Evolutionary conservation across 2,329 filamentous ascomycete species (phyloP), one percentile per base, ranked within the genome.

Genomic region (Neofusicoccum sp.): DNA sequence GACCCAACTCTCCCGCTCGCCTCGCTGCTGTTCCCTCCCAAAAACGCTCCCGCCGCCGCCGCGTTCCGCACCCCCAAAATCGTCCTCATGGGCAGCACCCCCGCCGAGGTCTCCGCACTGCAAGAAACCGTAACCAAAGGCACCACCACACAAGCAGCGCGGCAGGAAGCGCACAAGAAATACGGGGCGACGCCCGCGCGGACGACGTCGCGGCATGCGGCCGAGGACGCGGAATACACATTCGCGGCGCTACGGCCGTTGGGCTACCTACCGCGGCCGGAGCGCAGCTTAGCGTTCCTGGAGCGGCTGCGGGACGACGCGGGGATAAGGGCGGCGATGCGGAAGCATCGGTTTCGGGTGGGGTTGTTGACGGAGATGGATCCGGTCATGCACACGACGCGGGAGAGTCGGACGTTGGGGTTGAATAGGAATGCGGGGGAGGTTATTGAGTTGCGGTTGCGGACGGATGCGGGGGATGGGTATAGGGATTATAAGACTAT

Each of bases 291-390:
- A 4, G 78, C 82, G 0, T 91, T 93, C 67, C 84, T 99, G 2
- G 81, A 89, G 71, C 85, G 89, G 0, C 81, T 99, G 3, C 86
- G 86, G 65, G 84, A 88, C 63, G 95, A 99, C 73, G 87, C 90
- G 0, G 95, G 95, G 6, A 93, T 99, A 75, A 87, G 87, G 64
- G 81, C 88, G 0, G 84, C 86, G 1, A 99, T 99, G 95, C 80
- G 84, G 14, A 87, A 87, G 68, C 93, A 96, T 78, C 84, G 87
- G 65, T 97, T 96, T 79, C 85, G 83, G 20, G 95, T 99, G 0
- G 88, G 88, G 0, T 76, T 98, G 3, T 81, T 99, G 28, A 97
- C 93, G 0, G 95, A 99, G 76, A 98, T 99, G 93, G 90, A 99
- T 68, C 95, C 95, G 0, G 82, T 88, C 0, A 83, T 88, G 66